Evolutionary conservation across 208 protist genomes (phyloP).

Genomic region (Leishmania mexicana): DNA sequence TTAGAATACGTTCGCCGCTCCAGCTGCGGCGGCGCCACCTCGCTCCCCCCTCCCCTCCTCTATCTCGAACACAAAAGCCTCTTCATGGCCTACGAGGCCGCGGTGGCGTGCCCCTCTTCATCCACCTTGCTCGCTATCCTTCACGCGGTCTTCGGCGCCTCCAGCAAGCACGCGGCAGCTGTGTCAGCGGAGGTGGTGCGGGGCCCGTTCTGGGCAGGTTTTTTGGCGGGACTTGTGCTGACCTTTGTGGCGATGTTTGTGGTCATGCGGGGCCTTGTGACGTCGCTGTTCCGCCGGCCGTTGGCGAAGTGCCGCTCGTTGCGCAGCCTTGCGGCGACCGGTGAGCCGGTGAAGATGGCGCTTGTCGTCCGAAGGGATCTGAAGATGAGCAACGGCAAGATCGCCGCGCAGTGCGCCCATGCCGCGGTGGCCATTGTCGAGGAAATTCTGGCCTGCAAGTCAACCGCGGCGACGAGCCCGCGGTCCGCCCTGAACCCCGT

Average conservation of each 20-base stretch:
- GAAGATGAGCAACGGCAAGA: constrained; percentile 96
- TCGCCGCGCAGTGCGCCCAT: constrained; percentile 96
- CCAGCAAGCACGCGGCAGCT: neutral
- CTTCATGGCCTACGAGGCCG: constrained; percentile 13
- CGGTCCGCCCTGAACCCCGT: neutral
- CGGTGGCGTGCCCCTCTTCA: constrained; percentile 2
- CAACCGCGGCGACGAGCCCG: constrained; percentile 1
- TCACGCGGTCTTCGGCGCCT: neutral
- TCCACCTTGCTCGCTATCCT: constrained; percentile 5
- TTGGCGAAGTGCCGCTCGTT: constrained; percentile 13
- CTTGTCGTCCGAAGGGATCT: constrained; percentile 94
- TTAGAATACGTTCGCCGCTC: neutral
- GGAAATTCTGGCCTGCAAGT: constrained; percentile 33
- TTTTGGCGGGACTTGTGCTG: constrained; percentile 4
- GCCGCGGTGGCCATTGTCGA: constrained; percentile 91
- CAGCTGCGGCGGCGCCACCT: neutral
- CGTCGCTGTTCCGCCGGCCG: constrained; percentile 18
- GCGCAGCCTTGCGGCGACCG: constrained; percentile 17
- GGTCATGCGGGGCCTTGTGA: neutral
- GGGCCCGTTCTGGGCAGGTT: constrained; percentile 17
- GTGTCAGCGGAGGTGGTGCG: neutral
- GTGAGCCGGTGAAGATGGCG: constrained; percentile 90
- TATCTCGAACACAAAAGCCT: neutral
- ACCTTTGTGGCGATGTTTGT: constrained; percentile 18
- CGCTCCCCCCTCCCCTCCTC: neutral